A percentile compares a stretch with the other conserved stretches of the same genome.
Evolutionary conservation across 345 rosid species (phyloP).

Genomic region (Pugionium cornutum): DNA sequence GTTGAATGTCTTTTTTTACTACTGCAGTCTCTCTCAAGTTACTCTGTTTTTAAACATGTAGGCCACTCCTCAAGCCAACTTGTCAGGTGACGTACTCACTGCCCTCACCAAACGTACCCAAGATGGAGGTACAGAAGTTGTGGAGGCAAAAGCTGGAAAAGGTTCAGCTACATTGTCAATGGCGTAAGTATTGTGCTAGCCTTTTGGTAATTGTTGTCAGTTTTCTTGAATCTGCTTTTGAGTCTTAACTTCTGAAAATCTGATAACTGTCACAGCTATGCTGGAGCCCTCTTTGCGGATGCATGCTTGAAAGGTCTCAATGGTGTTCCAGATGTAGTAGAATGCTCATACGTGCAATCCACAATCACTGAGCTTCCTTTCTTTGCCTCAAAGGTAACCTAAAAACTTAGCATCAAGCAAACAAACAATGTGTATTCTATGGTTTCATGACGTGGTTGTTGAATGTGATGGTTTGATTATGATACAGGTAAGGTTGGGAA

Average conservation of each 20-base stretch:
- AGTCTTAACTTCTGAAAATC: background rate
- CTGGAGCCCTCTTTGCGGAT: slow-evolving; percentile 87
- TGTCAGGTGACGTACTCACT: slow-evolving; percentile 53
- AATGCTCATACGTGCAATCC: slow-evolving; percentile 79
- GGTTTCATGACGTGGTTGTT: background rate
- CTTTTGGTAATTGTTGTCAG: background rate
- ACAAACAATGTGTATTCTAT: background rate
- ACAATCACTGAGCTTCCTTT: slow-evolving; percentile 72
- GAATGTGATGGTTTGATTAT: slow-evolving; percentile 21
- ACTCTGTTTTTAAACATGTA: slow-evolving; percentile 31
- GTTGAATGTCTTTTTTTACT: background rate
- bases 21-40: background rate
- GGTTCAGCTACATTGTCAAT: slow-evolving; percentile 90
- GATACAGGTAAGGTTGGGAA: slow-evolving; percentile 67
- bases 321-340: slow-evolving; percentile 71
- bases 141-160: slow-evolving; percentile 93
- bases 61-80: slow-evolving; percentile 77
- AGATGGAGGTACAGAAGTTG: slow-evolving; percentile 91
- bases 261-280: slow-evolving; percentile 55
- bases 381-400: slow-evolving; percentile 83
- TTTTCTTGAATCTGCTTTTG: background rate
- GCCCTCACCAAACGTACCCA: slow-evolving; percentile 90
- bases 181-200: slow-evolving; percentile 59
- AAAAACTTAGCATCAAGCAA: slow-evolving; percentile 9
- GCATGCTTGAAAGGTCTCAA: slow-evolving; percentile 90